Percentiles rank a stretch among this genome's conserved stretches.
These are phyloP conservation scores for Pseudogymnoascus sp. DNA, from an alignment of 2,329 filamentous ascomycete species.

Conservation along the genomic window DNA sequence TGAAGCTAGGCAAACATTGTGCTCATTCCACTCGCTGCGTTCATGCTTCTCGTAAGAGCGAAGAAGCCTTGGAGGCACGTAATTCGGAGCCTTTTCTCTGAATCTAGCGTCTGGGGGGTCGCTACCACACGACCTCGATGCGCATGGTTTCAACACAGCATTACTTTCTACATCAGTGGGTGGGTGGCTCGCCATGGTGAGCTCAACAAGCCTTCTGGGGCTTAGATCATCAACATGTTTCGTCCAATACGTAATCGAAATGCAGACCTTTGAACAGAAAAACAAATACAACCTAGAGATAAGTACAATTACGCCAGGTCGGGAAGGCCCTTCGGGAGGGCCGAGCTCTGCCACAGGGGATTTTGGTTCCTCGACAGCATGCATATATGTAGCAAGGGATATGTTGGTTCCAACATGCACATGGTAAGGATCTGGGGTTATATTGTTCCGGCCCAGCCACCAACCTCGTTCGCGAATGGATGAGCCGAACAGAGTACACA, in stretches of 20 bases:
- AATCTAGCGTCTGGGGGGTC: background rate
- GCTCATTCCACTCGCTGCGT: background rate
- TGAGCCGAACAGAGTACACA: background rate
- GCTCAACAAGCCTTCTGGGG: background rate
- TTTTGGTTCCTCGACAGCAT: background rate
- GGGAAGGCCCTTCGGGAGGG: background rate
- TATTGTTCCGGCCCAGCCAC: background rate
- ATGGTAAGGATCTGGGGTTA: background rate
- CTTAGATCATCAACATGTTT: background rate
- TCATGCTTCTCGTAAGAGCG: background rate
- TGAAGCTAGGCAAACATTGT: background rate
- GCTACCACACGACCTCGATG: background rate
- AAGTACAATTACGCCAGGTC: background rate
- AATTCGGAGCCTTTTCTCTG: background rate
- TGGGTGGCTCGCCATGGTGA: background rate
- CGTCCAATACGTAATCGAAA: background rate
- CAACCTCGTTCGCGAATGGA: background rate
- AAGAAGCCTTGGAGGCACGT: background rate
- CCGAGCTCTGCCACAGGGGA: background rate
- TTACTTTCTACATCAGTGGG: background rate
- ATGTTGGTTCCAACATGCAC: background rate
- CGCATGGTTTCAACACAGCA: background rate
- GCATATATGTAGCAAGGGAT: background rate
- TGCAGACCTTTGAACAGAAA: background rate
- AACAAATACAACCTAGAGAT: background rate